phyloP scores from a whole-genome alignment of 2,329 filamentous ascomycete species.

The Beauveria bassiana region DNA sequence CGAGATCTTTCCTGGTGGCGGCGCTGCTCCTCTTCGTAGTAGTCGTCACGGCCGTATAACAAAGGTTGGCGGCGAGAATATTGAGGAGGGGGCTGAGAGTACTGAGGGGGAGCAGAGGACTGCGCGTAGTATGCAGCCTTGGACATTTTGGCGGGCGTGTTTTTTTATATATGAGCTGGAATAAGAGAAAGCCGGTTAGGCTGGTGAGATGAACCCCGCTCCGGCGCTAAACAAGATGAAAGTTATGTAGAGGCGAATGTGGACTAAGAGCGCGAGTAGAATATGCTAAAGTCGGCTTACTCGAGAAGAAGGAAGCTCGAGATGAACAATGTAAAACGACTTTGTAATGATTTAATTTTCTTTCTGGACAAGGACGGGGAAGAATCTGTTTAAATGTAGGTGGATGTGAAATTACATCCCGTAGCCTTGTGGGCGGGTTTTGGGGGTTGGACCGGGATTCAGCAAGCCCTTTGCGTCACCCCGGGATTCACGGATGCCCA shows the following conservation, averaged over 20 bases:
- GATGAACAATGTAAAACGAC: neutral
- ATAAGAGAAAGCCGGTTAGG: neutral
- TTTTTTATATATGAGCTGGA: neutral
- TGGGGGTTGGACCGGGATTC: conserved; percentile 3
- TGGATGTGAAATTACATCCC: neutral
- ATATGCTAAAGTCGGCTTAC: neutral
- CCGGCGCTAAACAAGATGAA: conserved; percentile 2
- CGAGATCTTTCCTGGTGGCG: conserved; percentile 7
- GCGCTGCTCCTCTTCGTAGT: conserved; percentile 9
- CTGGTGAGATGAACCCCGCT: conserved; percentile 6
- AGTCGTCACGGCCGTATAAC: conserved; percentile 1
- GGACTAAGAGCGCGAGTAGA: neutral
- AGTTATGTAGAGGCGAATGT: neutral
- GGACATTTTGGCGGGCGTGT: neutral
- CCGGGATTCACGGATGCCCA: neutral
- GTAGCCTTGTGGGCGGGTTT: conserved; percentile 5
- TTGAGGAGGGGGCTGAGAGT: conserved; percentile 9
- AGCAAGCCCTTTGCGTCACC: conserved; percentile 4
- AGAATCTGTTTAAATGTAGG: conserved; percentile 9
- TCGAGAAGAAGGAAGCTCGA: neutral
- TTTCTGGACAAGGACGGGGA: neutral
- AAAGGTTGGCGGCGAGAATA: conserved; percentile 5
- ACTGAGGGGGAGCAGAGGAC: conserved; percentile 7
- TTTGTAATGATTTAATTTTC: neutral
- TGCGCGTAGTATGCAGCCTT: conserved; percentile 9